These are phyloP conservation scores for Teratosphaeria pseudoeucalypti DNA, from an alignment of 2,329 filamentous ascomycete genomes.

Conservation along the genomic window DNA sequence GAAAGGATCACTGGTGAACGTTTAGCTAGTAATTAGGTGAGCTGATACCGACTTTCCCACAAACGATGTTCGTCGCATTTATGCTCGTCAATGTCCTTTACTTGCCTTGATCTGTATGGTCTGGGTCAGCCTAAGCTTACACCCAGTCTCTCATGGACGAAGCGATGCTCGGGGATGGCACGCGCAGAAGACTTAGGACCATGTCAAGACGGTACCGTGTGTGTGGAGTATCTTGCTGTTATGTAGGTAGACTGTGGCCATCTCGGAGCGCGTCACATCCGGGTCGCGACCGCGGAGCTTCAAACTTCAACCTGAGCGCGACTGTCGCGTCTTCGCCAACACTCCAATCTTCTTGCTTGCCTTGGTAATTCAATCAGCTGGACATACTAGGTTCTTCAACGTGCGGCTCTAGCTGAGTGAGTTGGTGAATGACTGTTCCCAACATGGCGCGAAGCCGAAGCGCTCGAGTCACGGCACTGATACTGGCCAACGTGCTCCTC, in stretches of 20 bases:
- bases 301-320: background rate
- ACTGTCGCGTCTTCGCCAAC: background rate
- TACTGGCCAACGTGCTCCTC: constrained; percentile 63
- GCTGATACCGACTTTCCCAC: background rate
- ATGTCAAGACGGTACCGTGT: background rate
- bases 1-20: background rate
- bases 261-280: background rate
- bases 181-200: background rate
- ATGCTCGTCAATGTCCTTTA: background rate
- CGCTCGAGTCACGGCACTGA: constrained; percentile 35
- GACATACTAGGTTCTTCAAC: background rate
- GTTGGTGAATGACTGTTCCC: background rate
- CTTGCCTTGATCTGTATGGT: background rate
- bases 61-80: background rate
- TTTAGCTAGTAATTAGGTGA: background rate
- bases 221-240: background rate
- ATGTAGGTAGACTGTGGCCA: background rate
- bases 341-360: background rate
- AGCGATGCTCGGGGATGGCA: background rate
- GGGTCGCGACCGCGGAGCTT: background rate
- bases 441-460: constrained; percentile 11
- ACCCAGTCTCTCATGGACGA: background rate
- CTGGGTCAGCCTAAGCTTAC: background rate
- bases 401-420: background rate
- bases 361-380: background rate